Evolutionary conservation across 2,329 filamentous ascomycete species (phyloP), one percentile per base, ranked within the genome.

Genomic region (Zymoseptoria pseudotritici): DNA sequence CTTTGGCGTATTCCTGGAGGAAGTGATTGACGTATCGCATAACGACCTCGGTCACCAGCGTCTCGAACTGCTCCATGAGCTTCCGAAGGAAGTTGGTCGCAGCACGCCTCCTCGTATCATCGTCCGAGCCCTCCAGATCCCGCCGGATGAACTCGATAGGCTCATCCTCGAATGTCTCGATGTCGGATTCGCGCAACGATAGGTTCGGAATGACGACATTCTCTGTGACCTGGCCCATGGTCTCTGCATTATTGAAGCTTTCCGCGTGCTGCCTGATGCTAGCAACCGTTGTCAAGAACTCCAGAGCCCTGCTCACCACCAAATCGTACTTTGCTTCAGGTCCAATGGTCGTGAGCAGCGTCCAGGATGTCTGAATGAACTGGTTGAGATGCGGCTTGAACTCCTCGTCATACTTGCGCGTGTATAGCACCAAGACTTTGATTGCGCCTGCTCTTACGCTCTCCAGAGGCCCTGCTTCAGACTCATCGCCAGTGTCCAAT

Each of bases 151-250:
- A 99, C 75, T 99, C 94, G 66, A 99, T 99, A 0, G 94, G 94
- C 78, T 99, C 95, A 72, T 99, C 95, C 73, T 99, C 94, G 68
- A 99, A 97, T 66, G 96, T 83, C 74, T 99, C 94, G 58, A 96
- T 83, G 66, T 99, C 95, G 0, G 92, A 94, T 70, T 97, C 94
- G 66, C 95, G 86, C 61, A 99, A 79, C 17, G 89, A 88, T 60
- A 99, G 85, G 70, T 99, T 99, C 9, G 94, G 93, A 65, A 99
- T 78, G 59, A 99, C 90, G 60, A 97, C 94, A 77, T 96, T 96
- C 74, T 97, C 91, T 9, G 97, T 90, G 57, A 99, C 90, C 73
- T 96, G 89, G 19, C 86, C 86, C 42, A 97, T 79, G 2, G 90
- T 87, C 4, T 83, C 82, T 69, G 91, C 84, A 67, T 88, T 87